Evolutionary conservation across 352 stramenopile species (phyloP).

Genomic region (Phytophthora litchii): DNA sequence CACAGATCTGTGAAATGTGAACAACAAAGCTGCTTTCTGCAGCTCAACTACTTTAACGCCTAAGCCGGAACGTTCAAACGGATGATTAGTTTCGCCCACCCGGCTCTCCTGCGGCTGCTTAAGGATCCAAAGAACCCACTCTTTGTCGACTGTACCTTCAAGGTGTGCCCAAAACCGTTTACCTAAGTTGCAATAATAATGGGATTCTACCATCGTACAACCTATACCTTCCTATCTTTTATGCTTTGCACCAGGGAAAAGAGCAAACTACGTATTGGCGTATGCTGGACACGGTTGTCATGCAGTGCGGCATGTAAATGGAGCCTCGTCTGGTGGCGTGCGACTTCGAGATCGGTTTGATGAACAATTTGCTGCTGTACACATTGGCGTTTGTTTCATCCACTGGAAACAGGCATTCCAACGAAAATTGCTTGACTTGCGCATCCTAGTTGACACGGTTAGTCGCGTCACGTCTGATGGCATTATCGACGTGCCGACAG

Average conservation of each 20-base stretch:
- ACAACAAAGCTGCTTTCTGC: background rate
- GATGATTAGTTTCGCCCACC: slow-evolving; percentile 6
- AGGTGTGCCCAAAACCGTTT: slow-evolving; percentile 1
- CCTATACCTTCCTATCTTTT: slow-evolving; percentile 8
- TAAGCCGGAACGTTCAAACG: background rate
- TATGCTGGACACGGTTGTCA: background rate
- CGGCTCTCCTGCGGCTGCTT: slow-evolving; percentile 3
- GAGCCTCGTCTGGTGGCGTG: background rate
- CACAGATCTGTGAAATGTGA: no score
- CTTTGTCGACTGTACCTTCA: slow-evolving; percentile 3
- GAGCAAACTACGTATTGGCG: slow-evolving; percentile 1
- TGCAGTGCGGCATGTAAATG: background rate
- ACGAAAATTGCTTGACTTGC: slow-evolving; percentile 5
- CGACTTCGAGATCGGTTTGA: slow-evolving; percentile 1
- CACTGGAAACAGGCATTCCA: background rate
- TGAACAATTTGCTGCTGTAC: slow-evolving; percentile 1
- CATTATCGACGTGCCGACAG: background rate
- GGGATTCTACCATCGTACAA: slow-evolving; percentile 2
- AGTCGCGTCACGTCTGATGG: background rate
- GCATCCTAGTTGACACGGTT: background rate
- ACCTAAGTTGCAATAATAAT: background rate
- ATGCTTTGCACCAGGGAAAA: slow-evolving; percentile 1
- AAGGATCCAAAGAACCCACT: background rate
- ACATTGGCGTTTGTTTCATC: slow-evolving; percentile 2
- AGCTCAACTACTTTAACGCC: background rate